phyloP scores from a whole-genome alignment of 2,329 filamentous ascomycete species.

The Fusarium azukiicola region DNA sequence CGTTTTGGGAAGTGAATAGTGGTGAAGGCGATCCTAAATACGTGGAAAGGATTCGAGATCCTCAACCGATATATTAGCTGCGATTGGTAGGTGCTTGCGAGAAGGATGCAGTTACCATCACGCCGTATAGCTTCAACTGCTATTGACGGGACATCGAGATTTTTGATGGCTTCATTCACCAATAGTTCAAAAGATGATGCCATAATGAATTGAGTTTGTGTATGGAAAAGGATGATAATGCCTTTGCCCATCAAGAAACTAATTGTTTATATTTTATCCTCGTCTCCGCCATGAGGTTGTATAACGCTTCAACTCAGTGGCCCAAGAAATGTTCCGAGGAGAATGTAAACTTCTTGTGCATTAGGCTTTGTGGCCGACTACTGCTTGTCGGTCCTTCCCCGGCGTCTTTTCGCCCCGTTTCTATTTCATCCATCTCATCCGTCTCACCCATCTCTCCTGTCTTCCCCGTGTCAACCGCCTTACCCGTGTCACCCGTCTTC shows the following conservation, averaged over 20 bases:
- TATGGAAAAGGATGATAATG: not conserved
- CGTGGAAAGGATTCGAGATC: not conserved
- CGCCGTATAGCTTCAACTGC: not conserved
- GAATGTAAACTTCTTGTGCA: not conserved
- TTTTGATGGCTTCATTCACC: not conserved
- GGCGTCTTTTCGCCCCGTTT: not conserved
- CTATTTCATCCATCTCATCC: not conserved
- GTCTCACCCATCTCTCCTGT: not conserved
- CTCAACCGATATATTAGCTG: not conserved
- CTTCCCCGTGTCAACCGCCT: not conserved
- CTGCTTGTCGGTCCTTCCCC: not conserved
- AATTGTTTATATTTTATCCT: not conserved
- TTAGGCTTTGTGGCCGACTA: not conserved
- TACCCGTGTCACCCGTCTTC: not conserved
- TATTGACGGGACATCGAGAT: not conserved
- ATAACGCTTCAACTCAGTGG: not conserved
- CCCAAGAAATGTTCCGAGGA: not conserved
- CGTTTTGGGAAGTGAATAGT: not conserved
- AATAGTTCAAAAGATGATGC: not conserved
- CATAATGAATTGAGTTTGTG: not conserved
- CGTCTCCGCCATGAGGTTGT: not conserved
- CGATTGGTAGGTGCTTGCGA: not conserved
- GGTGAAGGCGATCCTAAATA: not conserved
- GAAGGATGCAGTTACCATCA: not conserved
- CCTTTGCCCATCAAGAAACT: not conserved